Conservation (phyloP, 306 rosid species). For the Gastrolobium villosum region DNA sequence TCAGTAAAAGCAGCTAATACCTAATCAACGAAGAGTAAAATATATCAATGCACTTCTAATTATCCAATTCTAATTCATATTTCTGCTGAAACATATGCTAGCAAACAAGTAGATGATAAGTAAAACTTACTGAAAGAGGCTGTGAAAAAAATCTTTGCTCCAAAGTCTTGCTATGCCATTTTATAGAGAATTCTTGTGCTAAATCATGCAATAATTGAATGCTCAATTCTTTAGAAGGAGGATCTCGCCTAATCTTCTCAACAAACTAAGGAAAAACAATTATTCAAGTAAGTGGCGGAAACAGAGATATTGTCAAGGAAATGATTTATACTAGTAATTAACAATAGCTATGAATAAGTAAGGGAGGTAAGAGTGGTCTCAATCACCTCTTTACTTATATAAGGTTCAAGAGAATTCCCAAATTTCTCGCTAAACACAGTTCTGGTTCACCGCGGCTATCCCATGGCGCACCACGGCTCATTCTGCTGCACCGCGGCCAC, state of each 20-base stretch:
- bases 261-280: constrained; percentile 59
- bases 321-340: background rate
- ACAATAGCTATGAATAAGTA: background rate
- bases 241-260: constrained; percentile 58
- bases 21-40: background rate
- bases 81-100: background rate
- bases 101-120: background rate
- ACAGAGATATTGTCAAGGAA: too few relatives aligned
- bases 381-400: constrained; percentile 72
- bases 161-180: constrained; percentile 76
- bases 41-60: background rate
- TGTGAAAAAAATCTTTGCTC: constrained; percentile 62
- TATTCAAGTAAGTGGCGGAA: constrained; percentile 45
- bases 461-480: too few relatives aligned
- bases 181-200: constrained; percentile 68
- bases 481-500: too few relatives aligned
- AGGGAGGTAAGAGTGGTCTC: background rate
- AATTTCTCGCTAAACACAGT: constrained; percentile 61
- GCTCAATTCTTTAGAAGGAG: constrained; percentile 77
- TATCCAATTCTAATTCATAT: background rate
- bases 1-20: too few relatives aligned
- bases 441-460: too few relatives aligned
- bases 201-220: constrained; percentile 70
- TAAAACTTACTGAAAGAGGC: constrained; percentile 50
- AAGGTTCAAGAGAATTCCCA: constrained; percentile 65